A percentile compares a stretch with the other conserved stretches of the same genome.
These are phyloP conservation scores for Mycena pura DNA, from an alignment of 768 basidiomycete species.

Conservation along the genomic window DNA sequence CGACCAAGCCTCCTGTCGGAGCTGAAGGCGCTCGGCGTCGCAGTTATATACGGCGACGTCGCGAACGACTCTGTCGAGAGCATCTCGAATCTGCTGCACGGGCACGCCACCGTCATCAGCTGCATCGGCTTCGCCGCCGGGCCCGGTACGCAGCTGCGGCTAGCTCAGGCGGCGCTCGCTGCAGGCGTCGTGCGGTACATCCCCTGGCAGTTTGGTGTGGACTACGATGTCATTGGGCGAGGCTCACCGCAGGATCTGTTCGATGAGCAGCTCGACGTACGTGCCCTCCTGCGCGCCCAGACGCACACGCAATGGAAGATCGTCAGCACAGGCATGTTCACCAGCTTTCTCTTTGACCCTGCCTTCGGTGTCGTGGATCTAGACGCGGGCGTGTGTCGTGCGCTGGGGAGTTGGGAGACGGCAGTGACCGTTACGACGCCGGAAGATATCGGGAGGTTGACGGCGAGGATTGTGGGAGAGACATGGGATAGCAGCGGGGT, in stretches of 20 bases:
- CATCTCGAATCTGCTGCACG: slow-evolving; percentile 27
- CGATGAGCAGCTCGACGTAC: slow-evolving; percentile 43
- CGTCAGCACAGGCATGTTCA: slow-evolving; percentile 29
- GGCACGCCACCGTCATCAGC: slow-evolving; percentile 31
- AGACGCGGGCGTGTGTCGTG: slow-evolving; percentile 23
- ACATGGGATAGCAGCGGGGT: slow-evolving; percentile 27
- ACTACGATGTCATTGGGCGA: slow-evolving; percentile 41
- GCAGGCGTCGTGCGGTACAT: slow-evolving; percentile 36
- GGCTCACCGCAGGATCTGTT: slow-evolving; percentile 39
- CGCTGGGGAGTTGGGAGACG: slow-evolving; percentile 30
- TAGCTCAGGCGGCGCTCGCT: slow-evolving; percentile 34
- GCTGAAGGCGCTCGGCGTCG: slow-evolving; percentile 19
- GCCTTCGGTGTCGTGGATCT: slow-evolving; percentile 37
- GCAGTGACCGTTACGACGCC: slow-evolving; percentile 36
- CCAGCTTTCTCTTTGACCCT: slow-evolving; percentile 31
- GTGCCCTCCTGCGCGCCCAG: slow-evolving; percentile 36
- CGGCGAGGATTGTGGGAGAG: slow-evolving; percentile 28
- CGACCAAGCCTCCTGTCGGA: slow-evolving; percentile 18
- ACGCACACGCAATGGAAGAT: slow-evolving; percentile 31
- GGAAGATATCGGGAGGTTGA: slow-evolving; percentile 36
- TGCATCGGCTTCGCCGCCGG: slow-evolving; percentile 34
- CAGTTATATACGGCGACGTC: slow-evolving; percentile 28
- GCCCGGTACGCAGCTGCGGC: slow-evolving; percentile 33
- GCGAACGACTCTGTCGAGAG: slow-evolving; percentile 12
- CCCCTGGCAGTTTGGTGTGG: slow-evolving; percentile 45